A percentile compares a stretch with the other conserved stretches of the same genome.
Evolutionary conservation across 306 rosid species (phyloP).

Genomic region (Prunus dulcis): DNA sequence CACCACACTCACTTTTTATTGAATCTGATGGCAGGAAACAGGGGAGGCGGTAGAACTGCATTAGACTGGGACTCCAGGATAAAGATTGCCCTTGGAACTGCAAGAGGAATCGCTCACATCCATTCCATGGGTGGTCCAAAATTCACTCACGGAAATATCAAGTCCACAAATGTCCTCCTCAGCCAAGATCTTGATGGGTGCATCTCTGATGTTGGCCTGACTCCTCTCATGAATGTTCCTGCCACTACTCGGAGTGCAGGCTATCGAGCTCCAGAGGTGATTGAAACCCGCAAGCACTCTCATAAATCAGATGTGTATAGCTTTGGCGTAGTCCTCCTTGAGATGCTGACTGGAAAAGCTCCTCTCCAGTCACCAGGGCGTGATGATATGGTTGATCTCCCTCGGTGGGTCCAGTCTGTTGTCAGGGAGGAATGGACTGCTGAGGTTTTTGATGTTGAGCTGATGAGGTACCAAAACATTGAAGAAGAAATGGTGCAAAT

Average conservation of each 20-base stretch:
- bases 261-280: slow-evolving; percentile 91
- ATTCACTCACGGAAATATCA: slow-evolving; percentile 83
- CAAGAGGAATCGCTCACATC: slow-evolving; percentile 79
- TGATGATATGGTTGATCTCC: slow-evolving; percentile 94
- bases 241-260: slow-evolving; percentile 78
- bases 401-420: slow-evolving; percentile 96
- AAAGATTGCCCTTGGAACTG: slow-evolving; percentile 72
- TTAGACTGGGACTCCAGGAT: slow-evolving; percentile 81
- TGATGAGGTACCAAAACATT: slow-evolving; percentile 85
- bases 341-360: slow-evolving; percentile 93
- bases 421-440: slow-evolving; percentile 99
- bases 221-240: slow-evolving; percentile 80
- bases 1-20: slow-evolving; percentile 3
- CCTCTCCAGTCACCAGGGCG: slow-evolving; percentile 85
- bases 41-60: slow-evolving; percentile 62
- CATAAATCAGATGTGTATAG: slow-evolving; percentile 95
- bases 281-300: slow-evolving; percentile 81
- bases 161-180: slow-evolving; percentile 86
- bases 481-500: slow-evolving; percentile 98
- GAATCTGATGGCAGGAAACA: slow-evolving; percentile 53
- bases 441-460: slow-evolving; percentile 88
- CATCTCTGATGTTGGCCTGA: slow-evolving; percentile 85
- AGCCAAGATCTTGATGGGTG: slow-evolving; percentile 66
- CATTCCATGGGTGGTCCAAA: slow-evolving; percentile 82
- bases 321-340: slow-evolving; percentile 86